Conservation (phyloP, 2,329 filamentous ascomycete species). For the Penicillium sp. region DNA sequence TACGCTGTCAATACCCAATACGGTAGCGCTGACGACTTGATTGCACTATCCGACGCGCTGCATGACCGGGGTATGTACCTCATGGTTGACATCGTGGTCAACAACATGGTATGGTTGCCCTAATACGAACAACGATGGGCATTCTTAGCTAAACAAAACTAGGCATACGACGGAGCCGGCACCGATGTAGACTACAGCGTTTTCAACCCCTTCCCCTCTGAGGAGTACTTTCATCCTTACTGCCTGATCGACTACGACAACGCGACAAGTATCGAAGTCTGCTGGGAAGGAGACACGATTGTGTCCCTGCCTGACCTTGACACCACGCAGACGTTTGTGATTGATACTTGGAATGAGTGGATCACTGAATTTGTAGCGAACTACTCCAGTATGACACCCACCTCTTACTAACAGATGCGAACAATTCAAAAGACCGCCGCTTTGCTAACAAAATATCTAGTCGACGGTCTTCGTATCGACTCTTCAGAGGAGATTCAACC, state of each 20-base stretch:
- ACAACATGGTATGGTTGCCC: conserved; percentile 49
- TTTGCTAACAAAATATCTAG: conserved; percentile 16
- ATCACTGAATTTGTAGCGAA: conserved; percentile 54
- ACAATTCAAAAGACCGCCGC: no score
- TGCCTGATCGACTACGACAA: conserved; percentile 54
- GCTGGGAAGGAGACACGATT: conserved; percentile 53
- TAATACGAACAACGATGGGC: background rate
- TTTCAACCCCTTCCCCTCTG: conserved; percentile 53
- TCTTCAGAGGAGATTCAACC: conserved; percentile 48
- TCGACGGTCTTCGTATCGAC: conserved; percentile 52
- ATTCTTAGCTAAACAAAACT: background rate
- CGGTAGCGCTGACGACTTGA: conserved; percentile 57
- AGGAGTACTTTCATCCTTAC: conserved; percentile 58
- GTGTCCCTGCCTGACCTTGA: conserved; percentile 60
- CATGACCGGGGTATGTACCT: conserved; percentile 58
- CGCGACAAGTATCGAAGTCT: conserved; percentile 43
- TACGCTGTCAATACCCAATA: conserved; percentile 57
- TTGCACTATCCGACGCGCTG: conserved; percentile 52
- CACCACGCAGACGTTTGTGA: conserved; percentile 51
- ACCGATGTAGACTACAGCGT: conserved; percentile 50
- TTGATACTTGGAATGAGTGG: conserved; percentile 54
- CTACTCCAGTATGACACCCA: conserved; percentile 55
- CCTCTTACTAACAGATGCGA: no score
- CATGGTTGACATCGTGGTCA: conserved; percentile 59
- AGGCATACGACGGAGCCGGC: conserved; percentile 45